Base-by-base conservation (phyloP, 78 protist species). In the Chrysochromulina tobinii region DNA sequence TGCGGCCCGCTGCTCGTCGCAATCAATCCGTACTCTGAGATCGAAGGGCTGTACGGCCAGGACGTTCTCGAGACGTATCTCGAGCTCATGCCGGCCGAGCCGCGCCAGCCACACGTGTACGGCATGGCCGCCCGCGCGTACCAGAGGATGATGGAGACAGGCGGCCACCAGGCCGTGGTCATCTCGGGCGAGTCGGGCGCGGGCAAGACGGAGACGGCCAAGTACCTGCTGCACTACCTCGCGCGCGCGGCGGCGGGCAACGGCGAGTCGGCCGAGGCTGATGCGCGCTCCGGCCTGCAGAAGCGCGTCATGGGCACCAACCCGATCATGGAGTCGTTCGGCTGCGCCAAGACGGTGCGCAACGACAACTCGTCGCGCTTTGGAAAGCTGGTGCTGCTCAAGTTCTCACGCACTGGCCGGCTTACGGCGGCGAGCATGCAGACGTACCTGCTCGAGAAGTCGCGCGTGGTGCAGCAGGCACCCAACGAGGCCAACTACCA, bases 161-260 rank as follows among this genome's bases (percentile, higher is more conserved):
- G 88, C 23, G 3, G 21, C 15, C 4, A 68, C 53, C 90, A 93
- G 75, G 53, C 93, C 57, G 85, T 96, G 2, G 72, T 97, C 72
- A 95, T 95, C 75, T 95, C 96, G 23, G 98, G 98, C 54, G 98
- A 97, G 75, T 86, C 94, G 15, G 98, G 98, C 67, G 97, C 98
- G 17, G 98, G 98, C 38, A 97, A 97, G 93, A 95, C 96, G 1
- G 96, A 94, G 90, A 77, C 55, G 25, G 59, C 85, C 23, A 48
- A 53, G 48, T 12, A 18, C 12, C 5, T 77, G 48, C 6, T 77
- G 21, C 55, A 53, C 25, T 77, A 21, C 85, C 27, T 77, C 61
- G 85, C 85, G 61, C 3, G 2, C 11, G 61, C 85, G 38, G 27
- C 57, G 23, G 23, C 81, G 57, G 64, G 64, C 64, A 59, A 9